These are phyloP conservation scores for Nectriaceae sp. DNA, from an alignment of 2,329 filamentous ascomycete genomes.

Conservation along the genomic window DNA sequence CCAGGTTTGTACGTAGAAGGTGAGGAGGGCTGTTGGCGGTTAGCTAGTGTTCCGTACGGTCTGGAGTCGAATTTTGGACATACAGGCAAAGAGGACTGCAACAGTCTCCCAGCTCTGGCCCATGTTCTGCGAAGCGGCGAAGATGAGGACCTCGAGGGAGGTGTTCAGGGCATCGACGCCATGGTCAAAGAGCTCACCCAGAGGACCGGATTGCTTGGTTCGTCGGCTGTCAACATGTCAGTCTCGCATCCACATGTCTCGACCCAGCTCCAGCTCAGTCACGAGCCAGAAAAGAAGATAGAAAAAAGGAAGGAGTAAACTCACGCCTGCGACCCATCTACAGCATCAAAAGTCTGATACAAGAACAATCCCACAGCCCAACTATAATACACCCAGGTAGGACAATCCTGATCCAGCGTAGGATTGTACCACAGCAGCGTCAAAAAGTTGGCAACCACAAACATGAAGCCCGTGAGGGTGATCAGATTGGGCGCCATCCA, in stretches of 20 bases:
- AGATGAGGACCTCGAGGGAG: conserved; percentile 87
- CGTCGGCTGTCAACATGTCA: conserved; percentile 66
- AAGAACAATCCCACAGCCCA: conserved; percentile 90
- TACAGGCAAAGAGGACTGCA: conserved; percentile 78
- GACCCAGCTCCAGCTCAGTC: background rate
- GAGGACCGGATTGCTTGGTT: conserved; percentile 87
- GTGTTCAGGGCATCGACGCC: conserved; percentile 97
- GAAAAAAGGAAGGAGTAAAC: conserved; percentile 40
- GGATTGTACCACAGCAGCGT: conserved; percentile 96
- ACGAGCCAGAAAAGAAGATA: background rate
- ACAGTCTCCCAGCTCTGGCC: conserved; percentile 92
- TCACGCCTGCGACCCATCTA: conserved; percentile 91
- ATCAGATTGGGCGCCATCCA: conserved; percentile 90
- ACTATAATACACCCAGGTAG: conserved; percentile 89
- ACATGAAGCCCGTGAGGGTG: conserved; percentile 86
- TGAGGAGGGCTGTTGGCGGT: conserved; percentile 73
- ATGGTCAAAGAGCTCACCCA: conserved; percentile 97
- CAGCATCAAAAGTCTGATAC: conserved; percentile 98
- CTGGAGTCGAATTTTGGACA: conserved; percentile 29
- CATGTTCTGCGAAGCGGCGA: conserved; percentile 89
- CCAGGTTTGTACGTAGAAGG: conserved; percentile 99
- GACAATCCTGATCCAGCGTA: conserved; percentile 90
- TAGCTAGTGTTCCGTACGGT: background rate
- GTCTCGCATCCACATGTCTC: conserved; percentile 9
- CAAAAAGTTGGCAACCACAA: conserved; percentile 85